Percentiles rank a stretch among this genome's conserved stretches.
These are phyloP conservation scores for Furcasterigmium furcatum DNA, from an alignment of 2,329 filamentous ascomycete species.

Conservation along the genomic window DNA sequence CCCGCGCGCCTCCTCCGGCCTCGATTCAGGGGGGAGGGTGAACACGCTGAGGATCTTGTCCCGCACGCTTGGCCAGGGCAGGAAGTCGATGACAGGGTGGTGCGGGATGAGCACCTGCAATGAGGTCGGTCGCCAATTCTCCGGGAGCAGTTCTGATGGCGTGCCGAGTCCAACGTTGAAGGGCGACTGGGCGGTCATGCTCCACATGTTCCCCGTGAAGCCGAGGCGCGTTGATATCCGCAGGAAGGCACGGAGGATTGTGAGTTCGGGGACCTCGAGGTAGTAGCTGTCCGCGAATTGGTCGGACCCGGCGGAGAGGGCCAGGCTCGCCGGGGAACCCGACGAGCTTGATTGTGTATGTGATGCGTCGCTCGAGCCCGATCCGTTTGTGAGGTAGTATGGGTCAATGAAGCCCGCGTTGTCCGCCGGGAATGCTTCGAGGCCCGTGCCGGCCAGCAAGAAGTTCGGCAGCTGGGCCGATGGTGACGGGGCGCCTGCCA, in stretches of 20 bases:
- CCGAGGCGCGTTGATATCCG: slow-evolving; percentile 45
- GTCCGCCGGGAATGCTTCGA: too few species aligned
- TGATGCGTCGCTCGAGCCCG: neutral
- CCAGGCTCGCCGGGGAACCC: neutral
- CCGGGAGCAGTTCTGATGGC: slow-evolving; percentile 34
- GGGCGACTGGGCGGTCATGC: slow-evolving; percentile 40
- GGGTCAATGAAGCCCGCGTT: too few species aligned
- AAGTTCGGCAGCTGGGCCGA: neutral
- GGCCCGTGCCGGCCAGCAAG: too few species aligned
- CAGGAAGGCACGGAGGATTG: slow-evolving; percentile 41
- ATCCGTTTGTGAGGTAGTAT: neutral
- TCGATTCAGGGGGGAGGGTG: slow-evolving; percentile 40
- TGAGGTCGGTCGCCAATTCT: slow-evolving; percentile 45
- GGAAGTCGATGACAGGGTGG: slow-evolving; percentile 53
- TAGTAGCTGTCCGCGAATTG: slow-evolving; percentile 43
- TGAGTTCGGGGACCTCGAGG: slow-evolving; percentile 45
- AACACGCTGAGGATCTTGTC: slow-evolving; percentile 51
- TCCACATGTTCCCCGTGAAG: slow-evolving; percentile 38
- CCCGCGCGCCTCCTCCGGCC: slow-evolving; percentile 42
- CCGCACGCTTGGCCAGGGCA: slow-evolving; percentile 54
- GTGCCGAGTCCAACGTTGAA: slow-evolving; percentile 32
- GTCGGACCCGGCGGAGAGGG: neutral
- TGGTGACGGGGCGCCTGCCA: neutral
- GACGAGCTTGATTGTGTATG: neutral
- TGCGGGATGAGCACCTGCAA: slow-evolving; percentile 48